These are phyloP conservation scores for Yamadazyma phyllophila DNA, from an alignment of 805 yeast genomes.

Conservation along the genomic window DNA sequence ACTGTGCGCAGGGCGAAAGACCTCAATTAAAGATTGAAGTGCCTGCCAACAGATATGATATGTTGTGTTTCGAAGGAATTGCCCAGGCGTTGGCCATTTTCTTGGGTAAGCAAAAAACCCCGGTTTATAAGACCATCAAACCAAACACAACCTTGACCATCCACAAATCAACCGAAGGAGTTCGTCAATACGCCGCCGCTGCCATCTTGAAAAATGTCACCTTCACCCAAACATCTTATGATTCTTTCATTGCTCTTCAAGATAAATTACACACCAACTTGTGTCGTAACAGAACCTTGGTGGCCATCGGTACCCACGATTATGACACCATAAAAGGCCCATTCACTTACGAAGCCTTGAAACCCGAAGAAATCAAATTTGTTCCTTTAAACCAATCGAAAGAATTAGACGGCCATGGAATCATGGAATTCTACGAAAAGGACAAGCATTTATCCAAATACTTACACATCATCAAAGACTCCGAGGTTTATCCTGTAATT, in stretches of 20 bases:
- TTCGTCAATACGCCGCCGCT: constrained; percentile 92
- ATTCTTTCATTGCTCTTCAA: constrained; percentile 92
- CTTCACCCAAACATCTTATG: constrained; percentile 83
- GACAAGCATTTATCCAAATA: constrained; percentile 89
- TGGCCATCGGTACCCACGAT: constrained; percentile 98
- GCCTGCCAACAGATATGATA: constrained; percentile 97
- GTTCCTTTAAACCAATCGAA: constrained; percentile 71
- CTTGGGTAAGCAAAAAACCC: constrained; percentile 65
- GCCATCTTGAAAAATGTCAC: constrained; percentile 85
- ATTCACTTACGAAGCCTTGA: constrained; percentile 81
- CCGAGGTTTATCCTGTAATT: constrained; percentile 89
- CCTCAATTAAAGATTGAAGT: constrained; percentile 97
- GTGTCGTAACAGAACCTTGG: constrained; percentile 96
- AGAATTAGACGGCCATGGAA: constrained; percentile 67
- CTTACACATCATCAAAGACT: constrained; percentile 81
- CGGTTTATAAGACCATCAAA: constrained; percentile 61
- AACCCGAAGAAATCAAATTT: constrained; percentile 74
- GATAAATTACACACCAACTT: constrained; percentile 93
- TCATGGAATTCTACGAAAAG: constrained; percentile 86
- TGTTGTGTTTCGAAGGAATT: constrained; percentile 97
- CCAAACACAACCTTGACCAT: constrained; percentile 68
- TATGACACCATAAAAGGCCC: constrained; percentile 76
- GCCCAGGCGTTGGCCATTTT: constrained; percentile 92
- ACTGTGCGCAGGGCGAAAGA: constrained; percentile 70
- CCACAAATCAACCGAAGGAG: constrained; percentile 64